phyloP scores from a whole-genome alignment of 495 filamentous ascomycete species.

The Choiromyces venosus region DNA sequence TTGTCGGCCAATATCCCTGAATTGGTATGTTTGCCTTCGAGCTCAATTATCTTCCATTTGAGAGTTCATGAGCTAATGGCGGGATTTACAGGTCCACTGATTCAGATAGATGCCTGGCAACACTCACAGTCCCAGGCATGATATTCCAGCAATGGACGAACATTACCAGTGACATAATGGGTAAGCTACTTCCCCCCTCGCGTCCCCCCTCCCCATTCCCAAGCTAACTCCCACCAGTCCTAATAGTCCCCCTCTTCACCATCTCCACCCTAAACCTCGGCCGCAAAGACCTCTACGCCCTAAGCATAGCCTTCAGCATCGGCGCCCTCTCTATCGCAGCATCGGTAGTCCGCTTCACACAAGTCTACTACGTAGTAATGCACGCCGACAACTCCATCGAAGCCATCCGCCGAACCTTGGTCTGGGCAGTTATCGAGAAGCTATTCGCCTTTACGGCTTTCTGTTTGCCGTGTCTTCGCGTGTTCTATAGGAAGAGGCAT shows the following conservation, averaged over 20 bases:
- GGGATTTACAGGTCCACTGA: conserved; percentile 12
- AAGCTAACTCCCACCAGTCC: conserved; percentile 9
- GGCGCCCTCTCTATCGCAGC: conserved; percentile 25
- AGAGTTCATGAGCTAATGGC: background rate
- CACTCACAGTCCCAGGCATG: conserved; percentile 29
- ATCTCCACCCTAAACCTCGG: conserved; percentile 25
- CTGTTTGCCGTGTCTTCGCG: conserved; percentile 25
- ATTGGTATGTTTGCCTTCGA: conserved; percentile 15
- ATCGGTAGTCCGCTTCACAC: conserved; percentile 29
- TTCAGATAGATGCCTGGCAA: conserved; percentile 26
- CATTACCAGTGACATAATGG: conserved; percentile 29
- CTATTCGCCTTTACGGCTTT: conserved; percentile 31
- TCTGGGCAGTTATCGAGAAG: conserved; percentile 33
- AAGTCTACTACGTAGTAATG: conserved; percentile 30
- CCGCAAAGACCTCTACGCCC: conserved; percentile 25
- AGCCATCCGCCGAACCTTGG: conserved; percentile 23
- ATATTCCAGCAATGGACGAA: conserved; percentile 30
- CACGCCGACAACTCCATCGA: conserved; percentile 21
- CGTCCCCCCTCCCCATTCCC: background rate
- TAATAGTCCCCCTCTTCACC: conserved; percentile 28
- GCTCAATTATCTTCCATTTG: background rate
- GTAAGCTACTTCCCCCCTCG: conserved; percentile 2
- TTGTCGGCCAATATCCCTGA: conserved; percentile 20
- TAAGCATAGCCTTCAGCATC: conserved; percentile 22
- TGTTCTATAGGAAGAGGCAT: conserved; percentile 25